Evolutionary conservation across 176 grass and related monocot genomes (phyloP).

Genomic region (Carex pumila): DNA sequence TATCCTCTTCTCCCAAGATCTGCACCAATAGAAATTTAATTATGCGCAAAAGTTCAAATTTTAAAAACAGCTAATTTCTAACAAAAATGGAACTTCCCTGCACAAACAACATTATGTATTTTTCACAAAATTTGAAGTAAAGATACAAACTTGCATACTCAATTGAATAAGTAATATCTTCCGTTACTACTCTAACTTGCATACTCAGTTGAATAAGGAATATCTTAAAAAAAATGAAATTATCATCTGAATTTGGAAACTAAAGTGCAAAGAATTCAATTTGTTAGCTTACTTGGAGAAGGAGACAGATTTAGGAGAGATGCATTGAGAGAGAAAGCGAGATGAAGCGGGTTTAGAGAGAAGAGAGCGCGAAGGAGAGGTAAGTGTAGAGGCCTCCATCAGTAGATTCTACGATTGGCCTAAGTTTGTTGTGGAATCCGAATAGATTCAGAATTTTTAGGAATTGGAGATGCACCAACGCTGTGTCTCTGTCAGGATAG

Average conservation of each 20-base stretch:
- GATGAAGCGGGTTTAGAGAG: not conserved
- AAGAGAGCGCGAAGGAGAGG: not conserved
- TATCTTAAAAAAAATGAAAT: not conserved
- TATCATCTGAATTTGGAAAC: not conserved
- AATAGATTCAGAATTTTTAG: not conserved
- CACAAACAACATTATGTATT: not conserved
- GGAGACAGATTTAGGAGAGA: slow-evolving; percentile 16
- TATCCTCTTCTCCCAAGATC: slow-evolving; percentile 25
- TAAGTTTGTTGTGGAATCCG: not conserved
- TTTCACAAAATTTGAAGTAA: not conserved
- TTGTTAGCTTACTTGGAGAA: slow-evolving; percentile 42
- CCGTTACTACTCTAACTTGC: not conserved
- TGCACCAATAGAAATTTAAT: slow-evolving; percentile 17
- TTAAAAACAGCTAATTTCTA: not conserved
- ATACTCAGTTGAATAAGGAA: not conserved
- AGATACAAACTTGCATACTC: not conserved
- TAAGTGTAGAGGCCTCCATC: not conserved
- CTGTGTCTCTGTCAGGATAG: not conserved
- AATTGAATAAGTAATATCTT: not conserved
- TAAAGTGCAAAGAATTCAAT: not conserved
- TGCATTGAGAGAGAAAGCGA: slow-evolving; percentile 1
- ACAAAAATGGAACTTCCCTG: not conserved
- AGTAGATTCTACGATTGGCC: not conserved
- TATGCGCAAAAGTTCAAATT: not conserved
- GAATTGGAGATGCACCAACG: not conserved